Base-by-base conservation (phyloP, 768 basidiomycete species). In the Mycena latifolia region DNA sequence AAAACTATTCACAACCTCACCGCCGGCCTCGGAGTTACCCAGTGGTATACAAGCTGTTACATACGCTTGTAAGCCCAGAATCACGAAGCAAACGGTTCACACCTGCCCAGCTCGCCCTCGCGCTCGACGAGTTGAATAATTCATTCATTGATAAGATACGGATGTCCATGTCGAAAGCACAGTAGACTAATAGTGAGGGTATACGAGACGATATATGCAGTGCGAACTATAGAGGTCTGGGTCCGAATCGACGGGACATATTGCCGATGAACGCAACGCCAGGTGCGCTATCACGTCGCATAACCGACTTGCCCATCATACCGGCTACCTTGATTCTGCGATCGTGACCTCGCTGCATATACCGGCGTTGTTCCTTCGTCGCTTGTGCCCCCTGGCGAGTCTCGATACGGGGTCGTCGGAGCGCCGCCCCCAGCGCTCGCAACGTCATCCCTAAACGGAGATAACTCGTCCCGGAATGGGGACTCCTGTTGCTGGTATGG, bases 401-500 rank as follows among this genome's bases (percentile, higher is more conserved):
- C 67, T n/a, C 68, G 63, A 45, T 70, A 70, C 28, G 65, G 69
- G 28, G n/a, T 62, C 41, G 50, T 20, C 31, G 58, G 43, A 46
- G 27, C 52, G 18, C 51, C 55, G 17, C 18, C 39, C 17, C 62
- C 55, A 1, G 60, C n/a, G 37, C 14, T 47, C 45, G 46, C 8
- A 35, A 18, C 29, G n/a, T 70, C 65, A 22, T 70, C 69, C 17
- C 65, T 29, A 31, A 69, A 69, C 18, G 69, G 64, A 18, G 64
- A 66, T 61, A 69, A 47, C 28, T 69, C 69, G 57, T 69, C 69
- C 46, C 65, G 46, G 55, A 70, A 70, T 25, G 69, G 69, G 3
- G 69, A 66, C 12, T 63, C 61, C 22, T 70, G 67, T 46, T 56
- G 62, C 46, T 68, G 63, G 35, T 69, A 57, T 20, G 51, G 24